A percentile compares a stretch with the other conserved stretches of the same genome.
These are phyloP conservation scores for Mycena venus DNA, from an alignment of 768 basidiomycete genomes.

Conservation along the genomic window DNA sequence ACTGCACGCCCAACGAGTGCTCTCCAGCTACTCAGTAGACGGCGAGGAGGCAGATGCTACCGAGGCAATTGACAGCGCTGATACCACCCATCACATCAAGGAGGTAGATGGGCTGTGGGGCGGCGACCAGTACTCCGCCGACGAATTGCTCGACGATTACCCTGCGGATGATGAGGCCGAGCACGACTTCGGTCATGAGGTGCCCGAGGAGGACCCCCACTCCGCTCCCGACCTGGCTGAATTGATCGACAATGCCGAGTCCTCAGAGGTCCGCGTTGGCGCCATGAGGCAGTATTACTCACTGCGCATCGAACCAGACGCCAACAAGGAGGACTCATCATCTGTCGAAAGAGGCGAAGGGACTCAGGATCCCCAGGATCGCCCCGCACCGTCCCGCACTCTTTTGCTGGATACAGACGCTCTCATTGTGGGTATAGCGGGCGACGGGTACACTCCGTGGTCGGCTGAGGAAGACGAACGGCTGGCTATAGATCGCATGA, in stretches of 20 bases:
- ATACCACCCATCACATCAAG: not conserved
- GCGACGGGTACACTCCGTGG: not conserved
- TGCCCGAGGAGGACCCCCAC: not conserved
- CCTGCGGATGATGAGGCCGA: not conserved
- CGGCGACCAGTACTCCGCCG: not conserved
- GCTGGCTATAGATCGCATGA: not conserved
- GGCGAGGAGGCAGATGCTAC: not conserved
- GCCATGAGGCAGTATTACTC: conserved; percentile 10
- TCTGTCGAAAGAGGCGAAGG: too few relatives aligned
- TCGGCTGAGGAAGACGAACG: not conserved
- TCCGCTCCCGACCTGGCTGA: not conserved
- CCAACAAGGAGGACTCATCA: too few relatives aligned
- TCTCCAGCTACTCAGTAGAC: not conserved
- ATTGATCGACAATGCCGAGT: not conserved
- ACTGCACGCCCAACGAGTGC: not conserved
- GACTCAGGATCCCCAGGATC: not conserved
- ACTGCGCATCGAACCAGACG: not conserved
- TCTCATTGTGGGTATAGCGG: not conserved
- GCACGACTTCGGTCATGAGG: too few relatives aligned
- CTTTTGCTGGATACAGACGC: not conserved
- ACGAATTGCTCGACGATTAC: not conserved
- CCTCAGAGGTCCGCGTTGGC: not conserved
- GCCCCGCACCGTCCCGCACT: not conserved
- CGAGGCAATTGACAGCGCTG: too few relatives aligned
- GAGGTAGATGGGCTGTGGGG: not conserved